Conservation (phyloP, 2,329 filamentous ascomycete genomes). For the Calonectria multiphialidica region DNA sequence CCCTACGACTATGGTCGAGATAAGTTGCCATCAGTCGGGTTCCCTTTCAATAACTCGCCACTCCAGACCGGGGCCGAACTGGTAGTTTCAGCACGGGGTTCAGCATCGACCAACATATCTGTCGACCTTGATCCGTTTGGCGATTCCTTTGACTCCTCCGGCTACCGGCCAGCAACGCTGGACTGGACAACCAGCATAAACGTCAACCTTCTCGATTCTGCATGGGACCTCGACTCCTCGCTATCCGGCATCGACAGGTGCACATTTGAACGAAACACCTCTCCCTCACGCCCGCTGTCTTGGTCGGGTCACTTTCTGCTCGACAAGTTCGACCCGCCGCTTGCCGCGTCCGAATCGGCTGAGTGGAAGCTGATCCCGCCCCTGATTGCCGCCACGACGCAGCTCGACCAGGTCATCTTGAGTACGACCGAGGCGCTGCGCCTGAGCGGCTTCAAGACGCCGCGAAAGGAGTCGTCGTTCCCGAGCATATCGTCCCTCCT, state of each 20-base stretch:
- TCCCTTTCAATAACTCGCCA: background rate
- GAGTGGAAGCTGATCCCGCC: conserved; percentile 31
- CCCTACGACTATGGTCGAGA: background rate
- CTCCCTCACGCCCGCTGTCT: conserved; percentile 20
- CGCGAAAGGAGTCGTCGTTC: conserved; percentile 27
- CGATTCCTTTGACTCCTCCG: background rate
- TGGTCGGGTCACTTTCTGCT: conserved; percentile 28
- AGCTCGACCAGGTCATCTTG: conserved; percentile 31
- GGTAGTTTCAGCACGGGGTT: background rate
- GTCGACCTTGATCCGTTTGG: conserved; percentile 3
- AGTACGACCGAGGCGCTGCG: conserved; percentile 28
- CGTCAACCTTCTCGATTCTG: conserved; percentile 15
- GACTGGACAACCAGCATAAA: conserved; percentile 6
- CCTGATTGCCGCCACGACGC: conserved; percentile 26
- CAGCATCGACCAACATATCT: background rate
- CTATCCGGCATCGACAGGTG: background rate
- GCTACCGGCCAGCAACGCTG: background rate
- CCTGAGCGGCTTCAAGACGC: conserved; percentile 9
- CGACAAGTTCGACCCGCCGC: conserved; percentile 13
- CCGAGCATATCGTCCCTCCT: conserved; percentile 42
- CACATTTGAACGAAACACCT: background rate
- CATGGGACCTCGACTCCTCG: conserved; percentile 18
- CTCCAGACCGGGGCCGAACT: background rate
- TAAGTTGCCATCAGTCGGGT: background rate
- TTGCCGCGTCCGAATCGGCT: background rate